Percentiles rank a stretch among this genome's conserved stretches.
phyloP scores from a whole-genome alignment of 352 stramenopile genomes.

The Phytophthora sp. region DNA sequence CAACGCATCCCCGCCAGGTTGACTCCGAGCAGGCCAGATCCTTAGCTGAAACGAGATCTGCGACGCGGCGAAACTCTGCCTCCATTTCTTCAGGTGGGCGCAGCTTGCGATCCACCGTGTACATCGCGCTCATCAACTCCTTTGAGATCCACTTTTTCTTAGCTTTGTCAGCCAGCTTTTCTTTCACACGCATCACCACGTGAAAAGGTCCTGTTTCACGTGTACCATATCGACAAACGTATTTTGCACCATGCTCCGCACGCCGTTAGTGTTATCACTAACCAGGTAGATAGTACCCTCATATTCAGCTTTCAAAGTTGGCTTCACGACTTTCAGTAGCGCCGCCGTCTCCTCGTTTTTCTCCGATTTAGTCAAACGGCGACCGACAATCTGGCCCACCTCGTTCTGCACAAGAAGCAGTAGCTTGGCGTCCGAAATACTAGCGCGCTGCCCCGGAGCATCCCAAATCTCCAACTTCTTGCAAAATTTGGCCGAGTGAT shows the following conservation, averaged over 20 bases:
- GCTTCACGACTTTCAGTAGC: conserved; percentile 1
- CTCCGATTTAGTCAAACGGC: conserved; percentile 13
- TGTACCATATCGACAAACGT: not conserved
- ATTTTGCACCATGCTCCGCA: not conserved
- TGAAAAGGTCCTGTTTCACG: conserved; percentile 1
- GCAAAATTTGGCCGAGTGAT: conserved; percentile 20
- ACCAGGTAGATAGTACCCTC: not conserved
- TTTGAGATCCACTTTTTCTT: conserved; percentile 2
- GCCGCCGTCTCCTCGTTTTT: conserved; percentile 10
- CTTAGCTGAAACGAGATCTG: not conserved
- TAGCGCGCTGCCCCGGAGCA: not conserved
- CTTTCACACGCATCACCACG: not conserved
- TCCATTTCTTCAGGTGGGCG: not conserved
- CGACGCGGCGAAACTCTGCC: not conserved
- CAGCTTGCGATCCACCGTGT: not conserved
- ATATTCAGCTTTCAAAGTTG: conserved; percentile 5
- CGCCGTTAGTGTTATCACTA: not conserved
- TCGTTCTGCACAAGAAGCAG: conserved; percentile 13
- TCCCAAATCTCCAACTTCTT: conserved; percentile 5
- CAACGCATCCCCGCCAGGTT: not conserved
- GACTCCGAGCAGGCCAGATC: not conserved
- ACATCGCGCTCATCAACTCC: not conserved
- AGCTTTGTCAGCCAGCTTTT: not conserved
- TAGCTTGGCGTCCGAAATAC: conserved; percentile 7
- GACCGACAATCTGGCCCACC: conserved; percentile 2